Base-by-base conservation (phyloP, 306 rosid genomes). In the Cicer cuneatum region DNA sequence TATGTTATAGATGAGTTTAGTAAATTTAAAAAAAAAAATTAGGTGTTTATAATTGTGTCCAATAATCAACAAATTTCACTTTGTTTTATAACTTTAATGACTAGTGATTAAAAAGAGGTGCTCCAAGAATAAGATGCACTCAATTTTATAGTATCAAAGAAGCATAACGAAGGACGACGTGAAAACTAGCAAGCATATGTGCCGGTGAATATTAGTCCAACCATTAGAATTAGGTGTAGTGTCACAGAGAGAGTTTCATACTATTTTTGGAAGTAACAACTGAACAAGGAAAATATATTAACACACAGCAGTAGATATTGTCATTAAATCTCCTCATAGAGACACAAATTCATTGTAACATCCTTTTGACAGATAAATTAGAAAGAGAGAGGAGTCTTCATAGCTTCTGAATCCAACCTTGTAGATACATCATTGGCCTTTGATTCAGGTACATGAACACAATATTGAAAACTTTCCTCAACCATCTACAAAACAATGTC, bases 401-500 rank as follows among this genome's bases (percentile, higher is more conserved):
- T 78, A 72, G 40, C 68, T 60, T 60, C 67, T 63, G 71, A 59
- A 78, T 77, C 82, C 83, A 82, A 57, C 77, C 62, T 60, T 69
- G 56, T 15, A 78, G 84, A 83, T 73, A 81, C 85, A 81, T 41
- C 62, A 73, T 85, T 81, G 85, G 77, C 84, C 80, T 77, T 71
- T 67, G 71, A 66, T 85, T 71, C 79, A 38, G 82, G 74, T 61
- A 78, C 72, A 67, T n/a, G 81, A 62, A 52, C 59, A 80, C 80
- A 67, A 78, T 43, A 62, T 66, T 63, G 59, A 75, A 73, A 77
- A 45, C 74, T 49, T 13, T 62, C 18, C 16, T 69, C 83, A 87
- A 76, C 83, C 89, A 77, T 83, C 90, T 89, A 83, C 92, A 83
- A 73, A 84, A 86, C 61, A 69, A 66, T 63, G 11, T 48, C 71